A percentile compares a stretch with the other conserved stretches of the same genome.
Conservation (phyloP, 768 basidiomycete species). For the Mrakia blollopis region DNA sequence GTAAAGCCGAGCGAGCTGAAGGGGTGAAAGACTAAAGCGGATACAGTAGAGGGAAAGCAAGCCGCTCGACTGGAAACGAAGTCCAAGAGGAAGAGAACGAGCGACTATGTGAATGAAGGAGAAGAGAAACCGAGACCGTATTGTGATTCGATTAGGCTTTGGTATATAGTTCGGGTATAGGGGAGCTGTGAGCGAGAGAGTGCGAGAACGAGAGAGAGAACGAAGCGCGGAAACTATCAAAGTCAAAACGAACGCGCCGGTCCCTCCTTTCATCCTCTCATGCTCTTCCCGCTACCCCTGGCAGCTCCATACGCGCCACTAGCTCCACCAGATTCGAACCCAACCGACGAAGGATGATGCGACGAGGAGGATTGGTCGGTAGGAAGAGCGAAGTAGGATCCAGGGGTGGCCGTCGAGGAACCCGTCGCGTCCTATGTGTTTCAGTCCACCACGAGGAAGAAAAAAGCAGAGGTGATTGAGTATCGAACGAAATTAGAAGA, state of each 20-base stretch:
- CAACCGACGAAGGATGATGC: not conserved
- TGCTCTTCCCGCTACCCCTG: not conserved
- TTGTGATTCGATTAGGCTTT: too few species aligned
- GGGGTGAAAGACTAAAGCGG: too few species aligned
- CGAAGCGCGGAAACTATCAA: not conserved
- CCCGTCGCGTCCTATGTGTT: not conserved
- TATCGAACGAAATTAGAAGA: not conserved
- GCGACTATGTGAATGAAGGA: too few species aligned
- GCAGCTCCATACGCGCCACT: too few species aligned
- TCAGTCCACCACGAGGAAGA: not conserved
- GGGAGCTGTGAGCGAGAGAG: not conserved
- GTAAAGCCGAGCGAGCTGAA: too few species aligned
- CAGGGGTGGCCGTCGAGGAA: not conserved
- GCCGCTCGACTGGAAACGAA: too few species aligned
- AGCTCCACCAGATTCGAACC: too few species aligned
- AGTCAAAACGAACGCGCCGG: too few species aligned
- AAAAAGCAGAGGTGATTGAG: not conserved
- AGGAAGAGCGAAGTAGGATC: not conserved
- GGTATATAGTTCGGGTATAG: too few species aligned
- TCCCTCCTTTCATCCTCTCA: not conserved
- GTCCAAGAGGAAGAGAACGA: too few species aligned
- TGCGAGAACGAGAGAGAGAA: not conserved
- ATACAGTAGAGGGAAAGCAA: too few species aligned
- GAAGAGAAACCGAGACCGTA: too few species aligned
- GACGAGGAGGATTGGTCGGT: not conserved